phyloP scores from a whole-genome alignment of 176 grass and related monocot species.

The Aegilops speltoides region DNA sequence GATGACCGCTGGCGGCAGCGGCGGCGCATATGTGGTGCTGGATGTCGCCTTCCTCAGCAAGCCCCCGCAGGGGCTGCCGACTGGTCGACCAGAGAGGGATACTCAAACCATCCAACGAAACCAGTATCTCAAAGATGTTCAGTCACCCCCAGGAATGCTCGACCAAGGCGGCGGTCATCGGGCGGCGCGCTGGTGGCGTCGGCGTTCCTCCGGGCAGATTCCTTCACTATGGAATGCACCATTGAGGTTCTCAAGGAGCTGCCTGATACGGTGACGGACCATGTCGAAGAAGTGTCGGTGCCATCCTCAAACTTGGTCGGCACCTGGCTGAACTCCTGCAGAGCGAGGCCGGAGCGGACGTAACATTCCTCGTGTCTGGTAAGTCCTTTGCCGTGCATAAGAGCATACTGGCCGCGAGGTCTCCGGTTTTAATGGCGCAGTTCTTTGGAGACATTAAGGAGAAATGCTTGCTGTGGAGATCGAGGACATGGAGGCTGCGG shows the following conservation, averaged over 20 bases:
- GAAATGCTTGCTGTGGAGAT: neutral
- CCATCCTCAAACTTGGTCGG: neutral
- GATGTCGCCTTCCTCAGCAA: neutral
- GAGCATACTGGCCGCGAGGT: neutral
- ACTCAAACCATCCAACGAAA: neutral
- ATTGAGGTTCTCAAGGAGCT: constrained; percentile 10
- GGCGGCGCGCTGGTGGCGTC: neutral
- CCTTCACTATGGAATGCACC: neutral
- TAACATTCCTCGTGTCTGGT: neutral
- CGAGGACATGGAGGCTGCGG: constrained; percentile 11
- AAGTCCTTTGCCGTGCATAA: neutral
- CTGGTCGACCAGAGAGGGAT: neutral
- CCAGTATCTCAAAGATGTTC: rapidly evolving
- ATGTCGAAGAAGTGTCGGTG: neutral
- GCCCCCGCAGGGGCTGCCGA: neutral
- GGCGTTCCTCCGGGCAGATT: neutral
- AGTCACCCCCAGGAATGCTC: neutral
- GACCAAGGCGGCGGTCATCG: neutral
- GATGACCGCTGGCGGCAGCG: too few relatives aligned
- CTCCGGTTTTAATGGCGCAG: neutral
- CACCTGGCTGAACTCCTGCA: neutral
- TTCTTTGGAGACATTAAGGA: neutral
- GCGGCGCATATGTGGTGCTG: neutral
- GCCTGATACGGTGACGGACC: neutral
- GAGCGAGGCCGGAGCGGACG: neutral